A percentile compares a stretch with the other conserved stretches of the same genome.
Conservation (phyloP, 1,284 basidiomycete species). For the Ganoderma lucidum region DNA sequence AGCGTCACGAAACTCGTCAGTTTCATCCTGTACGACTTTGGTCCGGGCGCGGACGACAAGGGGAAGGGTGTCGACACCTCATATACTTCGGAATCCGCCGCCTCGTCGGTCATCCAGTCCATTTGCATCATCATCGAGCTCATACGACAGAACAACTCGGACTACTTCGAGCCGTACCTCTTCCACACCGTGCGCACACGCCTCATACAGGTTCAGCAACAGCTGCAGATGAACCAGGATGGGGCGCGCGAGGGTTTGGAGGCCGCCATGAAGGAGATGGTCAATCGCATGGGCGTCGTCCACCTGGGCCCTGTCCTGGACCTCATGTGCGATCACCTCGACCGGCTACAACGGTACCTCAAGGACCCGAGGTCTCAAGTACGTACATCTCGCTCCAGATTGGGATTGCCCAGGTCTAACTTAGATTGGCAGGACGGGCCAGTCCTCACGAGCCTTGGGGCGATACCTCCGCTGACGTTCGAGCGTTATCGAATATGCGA, state of each 20-base stretch:
- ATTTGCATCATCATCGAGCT: conserved; percentile 95
- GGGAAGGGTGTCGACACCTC: conserved; percentile 32
- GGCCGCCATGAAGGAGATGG: conserved; percentile 85
- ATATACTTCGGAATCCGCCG: conserved; percentile 69
- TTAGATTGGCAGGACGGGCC: conserved; percentile 59
- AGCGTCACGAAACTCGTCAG: conserved; percentile 79
- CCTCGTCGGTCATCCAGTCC: conserved; percentile 89
- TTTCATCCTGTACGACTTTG: conserved; percentile 84
- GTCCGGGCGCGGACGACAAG: conserved; percentile 24
- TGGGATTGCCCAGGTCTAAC: conserved; percentile 15
- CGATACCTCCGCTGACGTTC: conserved; percentile 86
- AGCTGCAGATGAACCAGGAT: conserved; percentile 52
- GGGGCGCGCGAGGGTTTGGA: conserved; percentile 80
- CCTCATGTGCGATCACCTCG: conserved; percentile 78
- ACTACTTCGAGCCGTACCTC: conserved; percentile 98
- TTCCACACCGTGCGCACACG: conserved; percentile 94
- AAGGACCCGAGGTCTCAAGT: conserved; percentile 80
- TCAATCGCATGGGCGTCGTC: conserved; percentile 92
- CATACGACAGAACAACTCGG: conserved; percentile 98
- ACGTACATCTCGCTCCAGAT: conserved; percentile 41
- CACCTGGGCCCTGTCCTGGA: conserved; percentile 88
- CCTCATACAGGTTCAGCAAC: conserved; percentile 86
- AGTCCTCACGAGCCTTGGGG: conserved; percentile 75
- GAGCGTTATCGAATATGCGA: conserved; percentile 98
- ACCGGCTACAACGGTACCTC: conserved; percentile 78